Percentiles rank a stretch among this genome's conserved stretches.
Conservation (phyloP, 2,329 filamentous ascomycete genomes). For the Ophiocordyceps camponoti-floridani region DNA sequence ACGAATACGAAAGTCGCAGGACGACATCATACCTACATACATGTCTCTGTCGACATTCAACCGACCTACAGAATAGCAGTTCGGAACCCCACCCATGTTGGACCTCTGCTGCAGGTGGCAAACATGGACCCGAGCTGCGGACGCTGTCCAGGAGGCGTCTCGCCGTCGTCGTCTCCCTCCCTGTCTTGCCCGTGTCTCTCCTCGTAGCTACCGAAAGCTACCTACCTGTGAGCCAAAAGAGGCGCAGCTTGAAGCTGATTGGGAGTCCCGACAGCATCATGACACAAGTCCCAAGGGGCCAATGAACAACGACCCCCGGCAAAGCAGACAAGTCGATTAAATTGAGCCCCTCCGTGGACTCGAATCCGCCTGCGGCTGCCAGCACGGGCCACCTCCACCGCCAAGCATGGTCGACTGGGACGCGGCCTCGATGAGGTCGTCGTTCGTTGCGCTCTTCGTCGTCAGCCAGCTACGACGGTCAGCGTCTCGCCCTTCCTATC, state of each 20-base stretch:
- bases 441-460: slow-evolving; percentile 13
- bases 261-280: not conserved
- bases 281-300: not conserved
- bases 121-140: not conserved
- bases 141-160: not conserved
- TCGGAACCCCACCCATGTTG: not conserved
- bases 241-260: not conserved
- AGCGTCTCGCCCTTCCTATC: not conserved
- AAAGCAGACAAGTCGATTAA: not conserved
- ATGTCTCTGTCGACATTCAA: not conserved
- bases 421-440: slow-evolving; percentile 4
- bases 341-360: not conserved
- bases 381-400: slow-evolving; percentile 1
- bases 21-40: no score
- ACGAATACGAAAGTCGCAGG: no score
- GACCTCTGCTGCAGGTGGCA: not conserved
- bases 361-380: slow-evolving; percentile 1
- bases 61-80: not conserved
- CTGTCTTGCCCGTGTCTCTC: not conserved
- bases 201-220: not conserved
- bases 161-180: not conserved
- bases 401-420: slow-evolving; percentile 2
- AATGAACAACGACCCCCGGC: not conserved
- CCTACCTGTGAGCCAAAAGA: no score
- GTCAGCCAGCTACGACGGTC: not conserved